Evolutionary conservation across 352 stramenopile genomes (phyloP), one percentile per base, ranked within the genome.

Genomic region (Thraustotheca clavata): DNA sequence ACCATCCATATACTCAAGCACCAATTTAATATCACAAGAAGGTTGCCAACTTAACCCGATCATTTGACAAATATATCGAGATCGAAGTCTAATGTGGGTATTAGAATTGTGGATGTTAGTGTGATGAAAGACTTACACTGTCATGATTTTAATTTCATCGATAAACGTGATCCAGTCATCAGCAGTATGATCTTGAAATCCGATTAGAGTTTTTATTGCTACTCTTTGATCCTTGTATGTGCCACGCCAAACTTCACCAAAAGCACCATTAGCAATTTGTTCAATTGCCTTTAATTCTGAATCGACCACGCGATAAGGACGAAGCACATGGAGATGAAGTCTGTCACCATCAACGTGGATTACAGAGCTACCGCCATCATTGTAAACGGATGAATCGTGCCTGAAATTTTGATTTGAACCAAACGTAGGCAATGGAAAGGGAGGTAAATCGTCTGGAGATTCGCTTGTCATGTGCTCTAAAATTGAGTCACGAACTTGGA

Each of bases 11-110:
- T 82, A 88, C 57, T 88, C 80, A 0, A 72, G 83, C 38, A 89
- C 70, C 4, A 75, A 72, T 54, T 87, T 75, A 41, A 89, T 85
- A 0, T 77, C 76, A 60, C 85, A 49, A 11, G 76, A 72, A 40
- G 83, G 84, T 39, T 72, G 77, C 80, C 80, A 89, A 27, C 75
- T 79, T 16, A 86, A 78, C 41, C 80, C 80, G 32, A 89, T 78
- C 38, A 89, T 83, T 11, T 38, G 70, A 38, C 85, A 77, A 33
- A 89, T 81, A 69, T 84, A 86, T 9, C 75, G 76, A 50, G 87
- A 78, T n/a, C 82, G 72, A 47, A 89, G 33, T 26, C 76, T 52
- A 52, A 24, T 33, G 38, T 50, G 11, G 6, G 6, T 6, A 29
- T 50, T 6, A 14, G 6, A 14, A 29, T 50, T 50, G 6, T 6